Base-by-base conservation (phyloP, 352 stramenopile genomes). In the Phytopythium litorale region DNA sequence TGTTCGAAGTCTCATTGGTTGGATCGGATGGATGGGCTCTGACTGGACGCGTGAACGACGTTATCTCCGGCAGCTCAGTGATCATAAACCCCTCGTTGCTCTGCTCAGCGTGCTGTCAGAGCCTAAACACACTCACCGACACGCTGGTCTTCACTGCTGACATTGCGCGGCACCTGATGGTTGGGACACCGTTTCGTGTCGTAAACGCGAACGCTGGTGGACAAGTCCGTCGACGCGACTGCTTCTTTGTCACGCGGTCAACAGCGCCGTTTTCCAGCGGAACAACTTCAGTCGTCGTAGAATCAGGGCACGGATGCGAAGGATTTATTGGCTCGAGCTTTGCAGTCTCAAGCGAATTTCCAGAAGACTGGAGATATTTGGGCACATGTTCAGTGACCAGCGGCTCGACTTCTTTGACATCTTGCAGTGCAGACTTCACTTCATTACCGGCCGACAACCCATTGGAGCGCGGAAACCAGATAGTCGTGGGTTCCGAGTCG, bases 11-110 rank as follows among this genome's bases (percentile, higher is more conserved):
- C 1, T 85, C 76, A 13, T 75, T 98, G 9, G 63, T 86, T 30
- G 96, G 93, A 4, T 70, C 69, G 12, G 74, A 67, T 16, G 92
- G 88, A 12, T 98, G 94, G 95, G 93, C 95, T 0, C 59, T 69
- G 33, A 81, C 84, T 40, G 95, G 94, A 5, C 87, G 93, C 18
- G 78, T 91, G 11, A 97, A 97, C 54, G 91, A 97, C 33, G 68
- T 89, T 7, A 65, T 80, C 3, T 40, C 64, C 0, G 64, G 60
- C 11, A 48, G 63, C n/a, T 67, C 83, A 16, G 66, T 86, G 25
- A 59, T 61, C 3, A 68, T 93, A 32, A 61, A 75, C 11, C 79
- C 87, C 4, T 78, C 72, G 0, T 64, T 69, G 16, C 63, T 96
- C 4, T 96, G 87, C 45, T 42, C 61, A 1, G 42, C 65, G n/a